These are phyloP conservation scores for Vitis rupestris DNA, from an alignment of 164 flowering plant species.

Conservation along the genomic window DNA sequence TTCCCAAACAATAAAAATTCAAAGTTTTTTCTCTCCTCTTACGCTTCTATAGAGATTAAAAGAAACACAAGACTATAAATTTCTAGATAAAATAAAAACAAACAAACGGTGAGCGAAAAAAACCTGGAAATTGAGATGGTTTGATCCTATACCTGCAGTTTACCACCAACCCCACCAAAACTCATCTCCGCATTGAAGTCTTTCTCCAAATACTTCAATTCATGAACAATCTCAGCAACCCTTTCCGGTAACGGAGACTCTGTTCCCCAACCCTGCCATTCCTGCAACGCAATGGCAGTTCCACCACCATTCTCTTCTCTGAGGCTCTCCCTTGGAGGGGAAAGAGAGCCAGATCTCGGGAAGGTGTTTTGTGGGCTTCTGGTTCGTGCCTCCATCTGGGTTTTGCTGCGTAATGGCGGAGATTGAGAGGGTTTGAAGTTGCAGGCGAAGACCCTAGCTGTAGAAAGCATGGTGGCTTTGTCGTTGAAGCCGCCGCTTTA, in stretches of 20 bases:
- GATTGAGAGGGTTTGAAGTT: slow-evolving; percentile 21
- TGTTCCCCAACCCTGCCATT: slow-evolving; percentile 92
- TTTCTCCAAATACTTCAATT: slow-evolving; percentile 64
- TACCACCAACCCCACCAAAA: slow-evolving; percentile 86
- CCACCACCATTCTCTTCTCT: slow-evolving; percentile 12
- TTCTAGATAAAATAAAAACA: not conserved
- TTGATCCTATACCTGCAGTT: slow-evolving; percentile 47
- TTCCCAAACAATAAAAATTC: too few species aligned
- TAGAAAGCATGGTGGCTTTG: slow-evolving; percentile 19
- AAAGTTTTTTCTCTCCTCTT: too few species aligned
- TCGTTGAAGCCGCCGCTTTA: not conserved
- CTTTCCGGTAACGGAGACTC: slow-evolving; percentile 58
- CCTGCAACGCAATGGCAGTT: slow-evolving; percentile 34
- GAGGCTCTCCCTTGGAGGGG: slow-evolving; percentile 19
- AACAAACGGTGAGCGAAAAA: not conserved
- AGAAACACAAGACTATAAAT: too few species aligned
- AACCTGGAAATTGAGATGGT: too few species aligned
- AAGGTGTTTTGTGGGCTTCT: slow-evolving; percentile 15
- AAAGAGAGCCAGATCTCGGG: slow-evolving; percentile 21
- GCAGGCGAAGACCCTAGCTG: slow-evolving; percentile 20
- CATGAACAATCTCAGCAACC: slow-evolving; percentile 56
- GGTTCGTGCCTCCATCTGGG: slow-evolving; percentile 19
- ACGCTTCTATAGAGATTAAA: too few species aligned
- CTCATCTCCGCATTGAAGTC: slow-evolving; percentile 53
- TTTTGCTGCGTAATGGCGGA: slow-evolving; percentile 15